phyloP scores from a whole-genome alignment of 1,284 basidiomycete genomes.

The Cryptococcus sp. region DNA sequence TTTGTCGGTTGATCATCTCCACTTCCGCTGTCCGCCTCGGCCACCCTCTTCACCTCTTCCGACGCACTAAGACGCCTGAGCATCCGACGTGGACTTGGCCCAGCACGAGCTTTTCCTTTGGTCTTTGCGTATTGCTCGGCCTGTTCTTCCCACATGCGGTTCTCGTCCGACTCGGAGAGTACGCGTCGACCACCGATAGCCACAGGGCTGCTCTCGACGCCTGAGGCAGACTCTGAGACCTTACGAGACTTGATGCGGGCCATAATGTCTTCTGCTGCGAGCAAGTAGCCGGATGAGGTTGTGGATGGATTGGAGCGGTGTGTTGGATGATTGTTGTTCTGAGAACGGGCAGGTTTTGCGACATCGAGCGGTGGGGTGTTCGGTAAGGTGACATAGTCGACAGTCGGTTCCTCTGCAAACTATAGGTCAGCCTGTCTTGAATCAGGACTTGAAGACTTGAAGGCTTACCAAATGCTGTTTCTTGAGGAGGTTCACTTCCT shows the following conservation, averaged over 20 bases:
- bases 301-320: slow-evolving; percentile 50
- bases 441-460: neutral
- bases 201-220: slow-evolving; percentile 50
- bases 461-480: slow-evolving; percentile 11
- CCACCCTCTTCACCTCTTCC: slow-evolving; percentile 49
- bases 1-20: slow-evolving; percentile 13
- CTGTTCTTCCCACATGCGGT: slow-evolving; percentile 27
- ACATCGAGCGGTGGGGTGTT: slow-evolving; percentile 26
- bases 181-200: slow-evolving; percentile 58
- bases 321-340: slow-evolving; percentile 16
- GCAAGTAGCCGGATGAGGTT: slow-evolving; percentile 61
- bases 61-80: slow-evolving; percentile 46
- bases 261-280: slow-evolving; percentile 76
- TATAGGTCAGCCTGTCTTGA: slow-evolving; percentile 10
- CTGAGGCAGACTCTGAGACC: slow-evolving; percentile 43
- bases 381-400: slow-evolving; percentile 31
- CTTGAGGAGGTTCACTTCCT: slow-evolving; percentile 14
- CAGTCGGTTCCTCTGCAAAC: slow-evolving; percentile 21
- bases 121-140: slow-evolving; percentile 11
- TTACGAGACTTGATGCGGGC: slow-evolving; percentile 67
- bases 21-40: slow-evolving; percentile 18
- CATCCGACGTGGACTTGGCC: slow-evolving; percentile 43
- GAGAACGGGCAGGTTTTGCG: neutral
- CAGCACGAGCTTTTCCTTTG: slow-evolving; percentile 24
- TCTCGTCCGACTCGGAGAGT: slow-evolving; percentile 48